These are phyloP conservation scores for Phascolomyces articulosus DNA, from an alignment of 371 early-diverging fungal species.

Conservation along the genomic window DNA sequence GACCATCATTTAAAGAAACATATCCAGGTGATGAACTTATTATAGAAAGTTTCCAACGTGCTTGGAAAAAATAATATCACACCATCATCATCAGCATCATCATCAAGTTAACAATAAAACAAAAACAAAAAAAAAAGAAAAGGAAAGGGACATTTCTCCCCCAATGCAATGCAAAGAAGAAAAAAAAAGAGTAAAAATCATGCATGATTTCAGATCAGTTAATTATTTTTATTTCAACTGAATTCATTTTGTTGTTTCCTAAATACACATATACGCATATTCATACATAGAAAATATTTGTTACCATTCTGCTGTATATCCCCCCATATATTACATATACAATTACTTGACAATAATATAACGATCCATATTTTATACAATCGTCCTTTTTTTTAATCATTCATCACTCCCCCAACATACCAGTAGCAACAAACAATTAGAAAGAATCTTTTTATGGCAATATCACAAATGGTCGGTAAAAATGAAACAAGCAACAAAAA, in stretches of 20 bases:
- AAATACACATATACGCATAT: background rate
- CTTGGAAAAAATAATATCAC: background rate
- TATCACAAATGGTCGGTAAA: background rate
- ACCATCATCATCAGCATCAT: background rate
- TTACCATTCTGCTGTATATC: background rate
- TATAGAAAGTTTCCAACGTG: conserved; percentile 8
- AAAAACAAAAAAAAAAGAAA: background rate
- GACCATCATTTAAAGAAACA: conserved; percentile 32
- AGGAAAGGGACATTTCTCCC: background rate
- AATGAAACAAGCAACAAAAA: background rate
- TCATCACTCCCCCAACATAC: background rate
- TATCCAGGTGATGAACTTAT: conserved; percentile 29
- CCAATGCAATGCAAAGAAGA: background rate
- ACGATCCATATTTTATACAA: too few relatives aligned
- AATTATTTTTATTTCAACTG: background rate
- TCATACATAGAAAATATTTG: background rate
- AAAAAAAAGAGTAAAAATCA: background rate
- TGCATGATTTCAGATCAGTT: too few relatives aligned
- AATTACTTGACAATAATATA: too few relatives aligned
- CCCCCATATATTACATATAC: too few relatives aligned
- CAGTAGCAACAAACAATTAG: background rate
- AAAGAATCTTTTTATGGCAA: background rate
- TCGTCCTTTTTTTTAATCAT: too few relatives aligned
- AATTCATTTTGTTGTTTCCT: background rate
- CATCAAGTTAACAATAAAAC: background rate